Evolutionary conservation across 345 rosid species (phyloP).

Genomic region (Camelina laxa): DNA sequence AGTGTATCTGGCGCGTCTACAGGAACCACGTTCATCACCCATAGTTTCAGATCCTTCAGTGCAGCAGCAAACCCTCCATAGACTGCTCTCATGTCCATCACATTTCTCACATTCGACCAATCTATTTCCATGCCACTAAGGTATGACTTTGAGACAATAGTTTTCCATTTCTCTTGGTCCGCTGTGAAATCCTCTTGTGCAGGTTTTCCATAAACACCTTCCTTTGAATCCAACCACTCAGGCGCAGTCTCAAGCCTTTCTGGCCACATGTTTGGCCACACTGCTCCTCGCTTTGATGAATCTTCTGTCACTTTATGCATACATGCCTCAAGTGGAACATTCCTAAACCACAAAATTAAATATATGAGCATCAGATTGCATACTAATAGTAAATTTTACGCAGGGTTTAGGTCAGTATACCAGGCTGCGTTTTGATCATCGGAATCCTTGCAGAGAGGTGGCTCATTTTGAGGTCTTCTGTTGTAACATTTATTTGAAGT

Average conservation of each 20-base stretch:
- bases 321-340: constrained; percentile 78
- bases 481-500: constrained; percentile 65
- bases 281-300: constrained; percentile 62
- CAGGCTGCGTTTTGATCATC: constrained; percentile 81
- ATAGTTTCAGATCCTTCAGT: constrained; percentile 65
- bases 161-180: constrained; percentile 75
- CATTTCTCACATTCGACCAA: constrained; percentile 78
- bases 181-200: constrained; percentile 66
- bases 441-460: constrained; percentile 69
- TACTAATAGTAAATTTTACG: neutral
- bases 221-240: constrained; percentile 68
- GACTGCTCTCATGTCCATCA: constrained; percentile 94
- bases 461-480: constrained; percentile 57
- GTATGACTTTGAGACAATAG: constrained; percentile 62
- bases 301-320: constrained; percentile 73
- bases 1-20: constrained; percentile 79
- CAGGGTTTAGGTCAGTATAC: constrained; percentile 42
- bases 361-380: constrained; percentile 18
- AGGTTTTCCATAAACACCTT: constrained; percentile 72
- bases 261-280: constrained; percentile 82
- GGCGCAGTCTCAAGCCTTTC: constrained; percentile 65
- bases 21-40: constrained; percentile 92
- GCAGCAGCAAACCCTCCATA: constrained; percentile 97
- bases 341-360: constrained; percentile 49
- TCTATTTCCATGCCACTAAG: constrained; percentile 60